phyloP scores from a whole-genome alignment of 306 rosid genomes.

The Sphenostylis stenocarpa region DNA sequence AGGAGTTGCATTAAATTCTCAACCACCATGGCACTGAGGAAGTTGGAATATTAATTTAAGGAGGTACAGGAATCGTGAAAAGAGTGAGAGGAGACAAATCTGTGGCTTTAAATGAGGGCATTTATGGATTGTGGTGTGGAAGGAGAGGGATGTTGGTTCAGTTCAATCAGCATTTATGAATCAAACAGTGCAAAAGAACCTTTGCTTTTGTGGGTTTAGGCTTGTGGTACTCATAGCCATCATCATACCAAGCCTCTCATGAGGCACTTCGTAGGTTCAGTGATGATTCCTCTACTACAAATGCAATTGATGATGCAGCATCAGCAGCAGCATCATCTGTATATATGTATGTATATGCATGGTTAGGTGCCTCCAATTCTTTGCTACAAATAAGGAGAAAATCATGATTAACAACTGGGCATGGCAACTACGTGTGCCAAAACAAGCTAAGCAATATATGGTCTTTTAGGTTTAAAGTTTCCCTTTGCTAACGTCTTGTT shows the following conservation, averaged over 20 bases:
- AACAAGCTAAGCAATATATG: constrained; percentile 30
- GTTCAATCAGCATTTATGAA: constrained; percentile 81
- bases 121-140: constrained; percentile 58
- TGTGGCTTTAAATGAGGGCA: constrained; percentile 71
- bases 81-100: constrained; percentile 75
- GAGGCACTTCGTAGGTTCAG: constrained; percentile 60
- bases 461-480: background rate
- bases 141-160: constrained; percentile 78
- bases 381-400: constrained; percentile 30
- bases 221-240: constrained; percentile 21
- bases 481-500: constrained; percentile 17
- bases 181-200: constrained; percentile 39
- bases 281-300: constrained; percentile 35
- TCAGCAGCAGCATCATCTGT: background rate
- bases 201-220: constrained; percentile 33
- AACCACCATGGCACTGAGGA: constrained; percentile 71
- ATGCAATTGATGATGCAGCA: constrained; percentile 17
- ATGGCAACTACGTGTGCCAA: constrained; percentile 25
- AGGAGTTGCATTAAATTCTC: constrained; percentile 74
- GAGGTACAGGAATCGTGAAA: constrained; percentile 69
- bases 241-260: constrained; percentile 33
- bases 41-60: constrained; percentile 74
- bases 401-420: constrained; percentile 15
- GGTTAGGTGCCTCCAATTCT: constrained; percentile 41
- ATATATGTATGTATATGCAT: constrained; percentile 15